Evolutionary conservation across 352 stramenopile species (phyloP), one percentile per base, ranked within the genome.

Genomic region (Pythium vanterpoolii): DNA sequence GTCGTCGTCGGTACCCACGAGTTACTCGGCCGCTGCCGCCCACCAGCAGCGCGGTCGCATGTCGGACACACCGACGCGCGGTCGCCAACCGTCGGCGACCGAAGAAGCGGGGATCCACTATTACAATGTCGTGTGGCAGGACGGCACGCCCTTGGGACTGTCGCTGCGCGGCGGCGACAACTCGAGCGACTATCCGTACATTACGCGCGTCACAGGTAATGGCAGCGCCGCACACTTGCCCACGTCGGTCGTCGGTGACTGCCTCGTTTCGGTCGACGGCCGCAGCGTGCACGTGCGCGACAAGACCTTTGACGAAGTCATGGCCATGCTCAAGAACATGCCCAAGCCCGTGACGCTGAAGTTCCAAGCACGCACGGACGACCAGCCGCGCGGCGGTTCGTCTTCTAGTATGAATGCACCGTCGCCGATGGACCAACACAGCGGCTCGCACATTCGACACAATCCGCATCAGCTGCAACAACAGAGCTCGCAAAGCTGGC

Each of bases 281-380:
- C 79, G 79, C 14, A 93, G 83, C 34, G 83, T 92, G 26, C 85
- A 95, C 46, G 62, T 77, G 55, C 83, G 79, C 13, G 79, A 93
- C 70, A 91, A 87, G 69, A 78, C 81, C 5, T 95, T 95, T 50
- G 85, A 95, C 45, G 86, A 93, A 66, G 83, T 93, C 24, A 95
- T 95, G 86, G 73, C 72, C 27, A 79, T 93, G 71, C 79, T 95
- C 47, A 93, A 93, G 68, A 76, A 82, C 27, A 90, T 95, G 80
- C 83, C 87, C 36, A 95, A 95, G 64, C 86, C 86, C 7, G 62
- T 95, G 47, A 90, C 82, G 34, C 56, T 95, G 28, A 91, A 89
- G 65, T 95, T 95, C 62, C 81, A 95, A 56, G 69, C 78, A 18
- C 75, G 80, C 43, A 71, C 73, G 39, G 65, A 57, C 24, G 50